Percentiles rank a stretch among this genome's conserved stretches.
Evolutionary conservation across 176 grass and related monocot species (phyloP).

Genomic region (Cymbopogon citratus): DNA sequence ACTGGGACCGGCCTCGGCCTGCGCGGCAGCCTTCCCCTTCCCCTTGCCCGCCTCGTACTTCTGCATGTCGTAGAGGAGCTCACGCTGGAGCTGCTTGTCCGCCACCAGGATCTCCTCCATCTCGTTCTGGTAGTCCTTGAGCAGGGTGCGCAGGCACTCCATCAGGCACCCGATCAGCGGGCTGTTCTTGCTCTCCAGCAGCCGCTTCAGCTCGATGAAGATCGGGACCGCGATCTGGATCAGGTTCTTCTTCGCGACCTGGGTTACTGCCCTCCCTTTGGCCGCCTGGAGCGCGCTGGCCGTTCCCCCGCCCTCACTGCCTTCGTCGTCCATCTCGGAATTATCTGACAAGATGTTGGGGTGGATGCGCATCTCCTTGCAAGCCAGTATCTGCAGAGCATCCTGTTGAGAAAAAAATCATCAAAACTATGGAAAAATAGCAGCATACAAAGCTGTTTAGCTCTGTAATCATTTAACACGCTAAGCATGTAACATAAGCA

Average conservation of each 20-base stretch:
- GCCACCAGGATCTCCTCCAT: slow-evolving; percentile 90
- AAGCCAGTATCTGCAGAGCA: slow-evolving; percentile 82
- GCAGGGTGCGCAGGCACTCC: slow-evolving; percentile 71
- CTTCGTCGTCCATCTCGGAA: slow-evolving; percentile 72
- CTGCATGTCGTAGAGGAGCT: slow-evolving; percentile 91
- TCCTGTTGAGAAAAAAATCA: slow-evolving; percentile 43
- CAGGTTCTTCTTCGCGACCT: slow-evolving; percentile 93
- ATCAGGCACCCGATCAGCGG: slow-evolving; percentile 78
- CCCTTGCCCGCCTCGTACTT: slow-evolving; percentile 57
- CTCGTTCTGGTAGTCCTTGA: slow-evolving; percentile 95
- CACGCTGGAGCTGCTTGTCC: slow-evolving; percentile 86
- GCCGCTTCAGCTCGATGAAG: slow-evolving; percentile 86
- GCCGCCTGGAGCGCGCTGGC: slow-evolving; percentile 34
- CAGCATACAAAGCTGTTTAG: not conserved
- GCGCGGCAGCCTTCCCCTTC: slow-evolving; percentile 27
- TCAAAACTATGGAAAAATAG: not conserved
- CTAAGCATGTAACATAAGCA: too few relatives aligned
- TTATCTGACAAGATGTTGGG: slow-evolving; percentile 49
- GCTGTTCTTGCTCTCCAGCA: slow-evolving; percentile 86
- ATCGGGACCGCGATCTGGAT: slow-evolving; percentile 89
- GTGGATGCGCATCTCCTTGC: slow-evolving; percentile 99
- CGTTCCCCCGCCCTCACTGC: slow-evolving; percentile 29
- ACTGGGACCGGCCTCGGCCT: slow-evolving; percentile 11
- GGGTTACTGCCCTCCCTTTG: slow-evolving; percentile 77
- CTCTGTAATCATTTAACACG: not conserved